Conservation (phyloP, 495 filamentous ascomycete genomes). For the Durotheca rogersii region DNA sequence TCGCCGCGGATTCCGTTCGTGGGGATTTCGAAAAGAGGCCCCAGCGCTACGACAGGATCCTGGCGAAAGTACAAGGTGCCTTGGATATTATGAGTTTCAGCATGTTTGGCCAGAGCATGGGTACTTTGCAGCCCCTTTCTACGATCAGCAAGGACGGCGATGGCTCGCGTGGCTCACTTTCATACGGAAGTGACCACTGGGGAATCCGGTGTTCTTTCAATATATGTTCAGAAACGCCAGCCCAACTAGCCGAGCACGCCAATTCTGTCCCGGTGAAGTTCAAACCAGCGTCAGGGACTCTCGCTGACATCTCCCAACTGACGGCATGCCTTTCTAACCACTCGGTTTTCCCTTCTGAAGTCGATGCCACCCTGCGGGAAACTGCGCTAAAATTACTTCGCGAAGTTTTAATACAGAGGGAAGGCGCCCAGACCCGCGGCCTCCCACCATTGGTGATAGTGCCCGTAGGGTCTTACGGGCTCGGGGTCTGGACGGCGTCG, state of each 20-base stretch:
- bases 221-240: slow-evolving; percentile 13
- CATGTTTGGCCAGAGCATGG: slow-evolving; percentile 46
- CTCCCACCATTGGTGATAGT: slow-evolving; percentile 47
- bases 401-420: slow-evolving; percentile 33
- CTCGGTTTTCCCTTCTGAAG: slow-evolving; percentile 43
- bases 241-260: not conserved
- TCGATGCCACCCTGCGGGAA: slow-evolving; percentile 43
- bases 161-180: slow-evolving; percentile 1
- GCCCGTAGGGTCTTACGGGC: slow-evolving; percentile 61
- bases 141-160: not conserved
- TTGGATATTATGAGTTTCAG: slow-evolving; percentile 44
- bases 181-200: slow-evolving; percentile 58
- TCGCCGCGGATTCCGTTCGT: slow-evolving; percentile 47
- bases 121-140: not conserved
- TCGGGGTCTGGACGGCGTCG: slow-evolving; percentile 54
- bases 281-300: slow-evolving; percentile 14
- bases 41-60: slow-evolving; percentile 59
- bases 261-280: slow-evolving; percentile 32
- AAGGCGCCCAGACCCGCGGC: slow-evolving; percentile 14
- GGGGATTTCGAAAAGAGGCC: slow-evolving; percentile 48
- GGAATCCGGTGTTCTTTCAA: slow-evolving; percentile 50
- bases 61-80: slow-evolving; percentile 43
- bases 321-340: slow-evolving; percentile 31
- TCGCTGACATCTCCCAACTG: slow-evolving; percentile 29
- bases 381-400: slow-evolving; percentile 47